These are phyloP conservation scores for Candida arabinofermentans DNA, from an alignment of 805 yeast genomes.

Conservation along the genomic window DNA sequence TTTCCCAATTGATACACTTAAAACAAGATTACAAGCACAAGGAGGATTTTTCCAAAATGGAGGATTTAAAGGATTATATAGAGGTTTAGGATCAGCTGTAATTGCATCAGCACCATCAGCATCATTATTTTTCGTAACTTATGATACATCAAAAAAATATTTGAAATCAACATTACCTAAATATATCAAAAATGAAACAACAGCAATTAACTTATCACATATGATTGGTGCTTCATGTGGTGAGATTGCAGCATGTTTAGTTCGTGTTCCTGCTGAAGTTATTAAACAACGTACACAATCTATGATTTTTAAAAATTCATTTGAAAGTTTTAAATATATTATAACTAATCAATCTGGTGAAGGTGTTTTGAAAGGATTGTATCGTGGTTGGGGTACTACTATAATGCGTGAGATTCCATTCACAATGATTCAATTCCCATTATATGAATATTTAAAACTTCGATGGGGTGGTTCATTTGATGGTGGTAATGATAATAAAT, in stretches of 20 bases:
- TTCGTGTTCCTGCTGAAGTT: slow-evolving; percentile 96
- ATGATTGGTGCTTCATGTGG: slow-evolving; percentile 89
- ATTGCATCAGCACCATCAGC: slow-evolving; percentile 94
- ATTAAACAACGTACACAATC: slow-evolving; percentile 94
- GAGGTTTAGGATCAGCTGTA: slow-evolving; percentile 90
- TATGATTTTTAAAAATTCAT: slow-evolving; percentile 50
- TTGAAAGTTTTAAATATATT: slow-evolving; percentile 61
- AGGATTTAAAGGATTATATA: slow-evolving; percentile 86
- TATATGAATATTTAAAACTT: slow-evolving; percentile 78
- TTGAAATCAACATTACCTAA: slow-evolving; percentile 19
- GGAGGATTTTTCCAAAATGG: slow-evolving; percentile 94
- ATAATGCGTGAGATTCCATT: slow-evolving; percentile 95
- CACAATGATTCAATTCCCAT: slow-evolving; percentile 91
- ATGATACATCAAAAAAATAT: slow-evolving; percentile 63
- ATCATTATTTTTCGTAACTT: slow-evolving; percentile 73
- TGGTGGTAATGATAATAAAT: slow-evolving; percentile 25
- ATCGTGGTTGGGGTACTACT: slow-evolving; percentile 92
- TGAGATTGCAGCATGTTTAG: slow-evolving; percentile 88
- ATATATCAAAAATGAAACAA: slow-evolving; percentile 18
- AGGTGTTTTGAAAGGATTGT: slow-evolving; percentile 72
- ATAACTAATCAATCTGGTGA: slow-evolving; percentile 67
- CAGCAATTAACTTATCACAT: slow-evolving; percentile 50
- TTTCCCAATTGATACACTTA: slow-evolving; percentile 94
- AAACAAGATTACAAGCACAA: slow-evolving; percentile 90
- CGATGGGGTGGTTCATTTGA: slow-evolving; percentile 48